Evolutionary conservation across 495 filamentous ascomycete genomes (phyloP).

Genomic region (Tuber borchii): DNA sequence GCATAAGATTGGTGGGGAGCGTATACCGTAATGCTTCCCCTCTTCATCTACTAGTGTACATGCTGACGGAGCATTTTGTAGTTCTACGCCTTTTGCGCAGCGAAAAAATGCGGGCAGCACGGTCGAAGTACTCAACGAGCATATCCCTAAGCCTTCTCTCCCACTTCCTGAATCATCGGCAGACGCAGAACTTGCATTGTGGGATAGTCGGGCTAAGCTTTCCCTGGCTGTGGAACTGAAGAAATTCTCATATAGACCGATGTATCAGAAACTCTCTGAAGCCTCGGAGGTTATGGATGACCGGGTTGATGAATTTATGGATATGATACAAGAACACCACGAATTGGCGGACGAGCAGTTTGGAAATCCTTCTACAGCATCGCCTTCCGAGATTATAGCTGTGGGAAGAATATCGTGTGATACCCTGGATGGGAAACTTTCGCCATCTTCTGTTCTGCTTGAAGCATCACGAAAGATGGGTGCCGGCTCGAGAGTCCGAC

Average conservation of each 20-base stretch:
- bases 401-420: conserved; percentile 89
- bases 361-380: conserved; percentile 75
- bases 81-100: conserved; percentile 58
- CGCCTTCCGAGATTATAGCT: conserved; percentile 77
- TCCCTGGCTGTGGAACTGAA: conserved; percentile 76
- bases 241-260: conserved; percentile 82
- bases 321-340: conserved; percentile 64
- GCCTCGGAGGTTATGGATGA: conserved; percentile 89
- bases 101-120: conserved; percentile 71
- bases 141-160: conserved; percentile 61
- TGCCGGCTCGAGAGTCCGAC: conserved; percentile 68
- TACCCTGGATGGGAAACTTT: conserved; percentile 72
- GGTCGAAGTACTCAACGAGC: conserved; percentile 71
- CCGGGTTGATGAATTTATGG: conserved; percentile 80
- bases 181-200: conserved; percentile 7
- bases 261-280: conserved; percentile 89
- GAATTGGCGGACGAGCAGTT: conserved; percentile 73
- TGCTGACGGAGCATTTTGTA: conserved; percentile 23
- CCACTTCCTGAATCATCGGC: conserved; percentile 58
- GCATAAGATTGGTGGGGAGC: not conserved
- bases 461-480: conserved; percentile 84
- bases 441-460: conserved; percentile 71
- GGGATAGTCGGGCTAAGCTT: conserved; percentile 62
- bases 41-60: not conserved
- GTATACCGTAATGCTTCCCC: conserved; percentile 8